These are phyloP conservation scores for Lycium barbarum DNA, from an alignment of 257 asterid genomes.

Conservation along the genomic window DNA sequence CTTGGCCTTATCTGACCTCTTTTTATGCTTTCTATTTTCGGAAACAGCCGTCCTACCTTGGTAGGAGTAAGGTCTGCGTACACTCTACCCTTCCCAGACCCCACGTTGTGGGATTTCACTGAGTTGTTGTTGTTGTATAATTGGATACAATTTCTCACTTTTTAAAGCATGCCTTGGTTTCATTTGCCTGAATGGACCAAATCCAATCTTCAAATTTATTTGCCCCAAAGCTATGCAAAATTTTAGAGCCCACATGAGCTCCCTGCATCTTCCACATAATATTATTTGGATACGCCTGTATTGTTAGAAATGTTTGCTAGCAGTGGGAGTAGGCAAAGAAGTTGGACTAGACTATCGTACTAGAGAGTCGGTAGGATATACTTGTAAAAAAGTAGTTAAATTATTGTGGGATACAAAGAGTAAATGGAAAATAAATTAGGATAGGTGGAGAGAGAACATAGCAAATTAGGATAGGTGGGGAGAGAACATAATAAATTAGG, in stretches of 20 bases:
- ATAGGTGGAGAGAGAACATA: not conserved
- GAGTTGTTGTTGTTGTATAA: not conserved
- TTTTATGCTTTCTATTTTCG: no score
- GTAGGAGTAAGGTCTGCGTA: no score
- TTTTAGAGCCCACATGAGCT: conserved; percentile 10
- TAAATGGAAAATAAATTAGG: conserved; percentile 11
- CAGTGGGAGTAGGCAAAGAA: conserved; percentile 4
- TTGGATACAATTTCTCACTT: not conserved
- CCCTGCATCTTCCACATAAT: not conserved
- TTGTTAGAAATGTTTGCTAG: conserved; percentile 8
- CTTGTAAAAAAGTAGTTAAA: not conserved
- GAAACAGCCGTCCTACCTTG: no score
- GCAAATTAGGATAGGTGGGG: not conserved
- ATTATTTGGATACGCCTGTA: not conserved
- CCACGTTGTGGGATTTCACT: no score
- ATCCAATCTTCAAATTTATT: not conserved
- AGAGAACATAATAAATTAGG: conserved; percentile 11
- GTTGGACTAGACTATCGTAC: not conserved
- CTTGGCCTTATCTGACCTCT: no score
- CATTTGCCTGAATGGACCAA: not conserved
- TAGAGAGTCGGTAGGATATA: not conserved
- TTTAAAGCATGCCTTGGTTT: not conserved
- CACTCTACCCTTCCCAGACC: no score
- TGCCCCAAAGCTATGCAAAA: not conserved
- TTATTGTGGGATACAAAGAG: conserved; percentile 1